These are phyloP conservation scores for Boletus tylopilopsis DNA, from an alignment of 768 basidiomycete genomes.

Conservation along the genomic window DNA sequence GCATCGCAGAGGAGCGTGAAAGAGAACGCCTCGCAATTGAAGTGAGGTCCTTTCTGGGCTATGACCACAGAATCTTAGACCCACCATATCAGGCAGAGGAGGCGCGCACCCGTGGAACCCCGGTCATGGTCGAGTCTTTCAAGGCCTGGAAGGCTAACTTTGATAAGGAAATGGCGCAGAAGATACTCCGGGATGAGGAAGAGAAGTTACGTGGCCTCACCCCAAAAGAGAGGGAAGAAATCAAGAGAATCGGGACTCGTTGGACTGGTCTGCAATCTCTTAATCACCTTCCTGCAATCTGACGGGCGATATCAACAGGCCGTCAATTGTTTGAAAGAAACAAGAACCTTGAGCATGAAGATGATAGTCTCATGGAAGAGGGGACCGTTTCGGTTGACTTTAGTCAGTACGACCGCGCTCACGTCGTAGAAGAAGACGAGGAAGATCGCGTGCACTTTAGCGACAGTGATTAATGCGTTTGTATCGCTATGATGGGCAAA, in stretches of 20 bases:
- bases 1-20: slow-evolving; percentile 62
- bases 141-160: slow-evolving; percentile 77
- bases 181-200: slow-evolving; percentile 69
- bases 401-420: slow-evolving; percentile 79
- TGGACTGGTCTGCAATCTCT: slow-evolving; percentile 54
- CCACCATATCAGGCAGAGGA: slow-evolving; percentile 66
- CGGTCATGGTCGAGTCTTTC: slow-evolving; percentile 82
- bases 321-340: slow-evolving; percentile 90
- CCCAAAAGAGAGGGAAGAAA: slow-evolving; percentile 84
- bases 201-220: slow-evolving; percentile 68
- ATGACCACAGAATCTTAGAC: not conserved
- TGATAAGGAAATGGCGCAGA: slow-evolving; percentile 59
- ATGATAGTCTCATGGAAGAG: slow-evolving; percentile 80
- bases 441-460: slow-evolving; percentile 70
- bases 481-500: not conserved
- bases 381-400: slow-evolving; percentile 84
- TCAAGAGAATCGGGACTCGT: slow-evolving; percentile 57
- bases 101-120: slow-evolving; percentile 85
- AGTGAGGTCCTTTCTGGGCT: slow-evolving; percentile 39
- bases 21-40: slow-evolving; percentile 71
- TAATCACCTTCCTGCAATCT: not conserved
- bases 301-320: slow-evolving; percentile 45
- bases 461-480: slow-evolving; percentile 70
- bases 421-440: slow-evolving; percentile 44
- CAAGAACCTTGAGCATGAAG: slow-evolving; percentile 62